Evolutionary conservation across 495 filamentous ascomycete genomes (phyloP).

Genomic region (Hypomontagnella monticulosa): DNA sequence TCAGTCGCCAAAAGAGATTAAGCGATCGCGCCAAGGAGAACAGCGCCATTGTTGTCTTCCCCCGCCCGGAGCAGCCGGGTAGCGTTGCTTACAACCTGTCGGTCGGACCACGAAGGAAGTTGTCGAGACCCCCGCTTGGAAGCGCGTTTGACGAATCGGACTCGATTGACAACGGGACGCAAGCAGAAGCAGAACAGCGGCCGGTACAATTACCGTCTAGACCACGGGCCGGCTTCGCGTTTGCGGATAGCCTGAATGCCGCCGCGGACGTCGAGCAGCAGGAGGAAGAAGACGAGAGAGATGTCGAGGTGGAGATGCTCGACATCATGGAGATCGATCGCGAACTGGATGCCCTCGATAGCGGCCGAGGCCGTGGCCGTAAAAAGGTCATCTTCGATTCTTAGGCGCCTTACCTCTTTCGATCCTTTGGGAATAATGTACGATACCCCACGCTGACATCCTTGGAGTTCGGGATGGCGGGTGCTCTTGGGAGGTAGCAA

Average conservation of each 20-base stretch:
- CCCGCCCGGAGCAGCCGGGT: conserved; percentile 51
- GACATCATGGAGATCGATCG: conserved; percentile 66
- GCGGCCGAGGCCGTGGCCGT: conserved; percentile 51
- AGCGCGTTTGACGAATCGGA: conserved; percentile 42
- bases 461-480: conserved; percentile 21
- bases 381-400: conserved; percentile 61
- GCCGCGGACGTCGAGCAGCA: conserved; percentile 58
- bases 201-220: conserved; percentile 29
- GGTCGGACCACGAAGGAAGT: conserved; percentile 40
- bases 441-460: conserved; percentile 48
- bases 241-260: conserved; percentile 54
- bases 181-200: conserved; percentile 15
- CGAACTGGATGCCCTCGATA: conserved; percentile 59
- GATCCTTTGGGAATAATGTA: conserved; percentile 40
- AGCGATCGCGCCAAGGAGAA: conserved; percentile 41
- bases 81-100: conserved; percentile 59
- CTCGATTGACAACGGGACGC: conserved; percentile 17
- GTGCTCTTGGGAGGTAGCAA: conserved; percentile 9
- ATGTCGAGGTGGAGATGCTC: conserved; percentile 63
- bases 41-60: conserved; percentile 56
- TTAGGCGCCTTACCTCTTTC: conserved; percentile 2
- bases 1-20: conserved; percentile 45
- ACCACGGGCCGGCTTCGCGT: conserved; percentile 48
- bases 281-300: conserved; percentile 54
- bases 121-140: conserved; percentile 17